A percentile compares a stretch with the other conserved stretches of the same genome.
phyloP scores from a whole-genome alignment of 805 yeast species.

The Ogataea haglerorum region DNA sequence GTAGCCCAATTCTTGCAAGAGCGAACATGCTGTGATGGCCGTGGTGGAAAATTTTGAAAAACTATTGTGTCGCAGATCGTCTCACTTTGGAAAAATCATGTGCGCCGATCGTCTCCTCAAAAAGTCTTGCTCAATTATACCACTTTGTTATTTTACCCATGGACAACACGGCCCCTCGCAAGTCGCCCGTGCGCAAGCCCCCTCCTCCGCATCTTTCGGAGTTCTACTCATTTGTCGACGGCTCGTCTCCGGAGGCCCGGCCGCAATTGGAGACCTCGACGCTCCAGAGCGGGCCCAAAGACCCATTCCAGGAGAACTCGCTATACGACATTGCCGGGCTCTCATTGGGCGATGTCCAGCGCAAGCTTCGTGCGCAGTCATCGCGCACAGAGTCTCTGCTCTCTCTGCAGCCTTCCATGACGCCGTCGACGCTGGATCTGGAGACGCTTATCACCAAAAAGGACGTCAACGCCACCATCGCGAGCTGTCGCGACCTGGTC shows the following conservation, averaged over 20 bases:
- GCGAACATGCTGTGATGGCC: constrained; percentile 2
- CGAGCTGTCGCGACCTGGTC: constrained; percentile 46
- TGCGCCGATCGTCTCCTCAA: constrained; percentile 7
- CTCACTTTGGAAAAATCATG: neutral
- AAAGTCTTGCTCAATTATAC: constrained; percentile 4
- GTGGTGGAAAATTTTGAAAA: constrained; percentile 9
- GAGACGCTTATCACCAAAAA: constrained; percentile 57
- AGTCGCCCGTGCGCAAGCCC: constrained; percentile 29
- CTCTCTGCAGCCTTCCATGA: constrained; percentile 42
- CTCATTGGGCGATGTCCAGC: constrained; percentile 5
- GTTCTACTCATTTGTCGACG: constrained; percentile 51
- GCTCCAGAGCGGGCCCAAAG: neutral
- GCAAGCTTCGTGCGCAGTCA: constrained; percentile 4
- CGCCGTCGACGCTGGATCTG: constrained; percentile 55
- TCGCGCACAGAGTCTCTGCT: constrained; percentile 28
- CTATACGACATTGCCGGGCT: constrained; percentile 5
- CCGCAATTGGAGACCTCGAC: constrained; percentile 3
- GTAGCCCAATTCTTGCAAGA: neutral
- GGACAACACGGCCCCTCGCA: constrained; percentile 14
- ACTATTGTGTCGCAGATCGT: neutral
- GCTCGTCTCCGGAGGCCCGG: constrained; percentile 5
- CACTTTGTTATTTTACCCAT: neutral
- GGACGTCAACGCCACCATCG: constrained; percentile 52
- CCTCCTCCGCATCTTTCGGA: constrained; percentile 57
- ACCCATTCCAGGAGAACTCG: constrained; percentile 1